Evolutionary conservation across 2,329 filamentous ascomycete genomes (phyloP), one percentile per base, ranked within the genome.

Genomic region (Stemphylium beticola): DNA sequence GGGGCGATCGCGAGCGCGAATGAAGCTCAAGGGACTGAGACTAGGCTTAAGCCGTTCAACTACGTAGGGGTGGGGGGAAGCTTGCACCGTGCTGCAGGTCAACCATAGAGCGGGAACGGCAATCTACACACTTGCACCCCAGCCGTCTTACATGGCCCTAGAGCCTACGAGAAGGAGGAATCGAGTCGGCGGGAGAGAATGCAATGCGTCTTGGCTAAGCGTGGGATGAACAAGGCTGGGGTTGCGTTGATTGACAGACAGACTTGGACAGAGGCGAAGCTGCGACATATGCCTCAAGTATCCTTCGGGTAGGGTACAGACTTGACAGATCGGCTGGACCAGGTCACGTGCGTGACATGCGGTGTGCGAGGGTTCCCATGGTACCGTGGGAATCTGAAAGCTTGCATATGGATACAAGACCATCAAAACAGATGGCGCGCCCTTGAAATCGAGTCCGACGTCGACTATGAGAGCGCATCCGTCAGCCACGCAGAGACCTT

Each of bases 21-120:
- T 59, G 64, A 62, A 68, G 66, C 66, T 66, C 57, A 42, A 58
- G 42, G 26, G 9, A 29, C 26, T 29, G 47, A 38, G 45, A 58
- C 54, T 60, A 62, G 57, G 46, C 55, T 53, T 51, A 50, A 32
- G 40, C n/a, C 26, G 40, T 29, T 46, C 44, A 38, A 55, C 42
- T 55, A 56, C 53, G 61, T 59, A 48, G 57, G 54, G 55, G 55
- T 59, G 55, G 57, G 58, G 55, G 56, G 49, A 41, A 34, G 57
- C 59, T 52, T 49, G 58, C 57, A 57, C 53, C 51, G 46, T 55
- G 46, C 54, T 42, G 47, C 47, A 42, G 26, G 39, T 39, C 33
- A 29, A 48, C 51, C 43, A 38, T 48, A 33, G 18, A 54, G 42
- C 47, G 54, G 53, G 57, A 41, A 39, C 37, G 37, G 37, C 18